A percentile compares a stretch with the other conserved stretches of the same genome.
Evolutionary conservation across 495 filamentous ascomycete species (phyloP).

Genomic region (Sabuloglossum arenarium): DNA sequence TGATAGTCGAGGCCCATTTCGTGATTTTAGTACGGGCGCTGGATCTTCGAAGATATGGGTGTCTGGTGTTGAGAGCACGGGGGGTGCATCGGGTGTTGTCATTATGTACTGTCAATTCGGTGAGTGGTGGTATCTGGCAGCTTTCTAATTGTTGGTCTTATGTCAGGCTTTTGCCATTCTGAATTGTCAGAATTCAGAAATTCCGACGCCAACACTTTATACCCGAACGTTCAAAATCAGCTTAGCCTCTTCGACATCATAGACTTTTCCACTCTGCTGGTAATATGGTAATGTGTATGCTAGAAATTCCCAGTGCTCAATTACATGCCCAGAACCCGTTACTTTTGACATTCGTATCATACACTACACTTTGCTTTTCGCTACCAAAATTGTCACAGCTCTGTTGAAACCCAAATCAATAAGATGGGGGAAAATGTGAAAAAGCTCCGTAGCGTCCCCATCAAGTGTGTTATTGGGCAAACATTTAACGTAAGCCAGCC

Average conservation of each 20-base stretch:
- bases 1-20: constrained; percentile 23
- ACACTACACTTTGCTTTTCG: not conserved
- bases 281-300: too few relatives aligned
- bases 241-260: not conserved
- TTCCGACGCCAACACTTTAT: too few relatives aligned
- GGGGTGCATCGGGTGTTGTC: constrained; percentile 21
- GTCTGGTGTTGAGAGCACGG: constrained; percentile 76
- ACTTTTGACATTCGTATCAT: not conserved
- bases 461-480: not conserved
- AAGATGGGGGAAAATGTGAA: not conserved
- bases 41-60: constrained; percentile 53
- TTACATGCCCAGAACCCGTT: not conserved
- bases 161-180: too few relatives aligned
- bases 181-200: too few relatives aligned
- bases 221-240: not conserved
- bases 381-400: not conserved
- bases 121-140: not conserved
- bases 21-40: constrained; percentile 14
- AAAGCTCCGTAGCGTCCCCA: not conserved
- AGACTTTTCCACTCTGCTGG: not conserved
- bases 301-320: not conserved
- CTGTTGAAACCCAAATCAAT: not conserved
- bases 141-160: not conserved
- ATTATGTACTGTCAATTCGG: not conserved
- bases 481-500: constrained; percentile 47